phyloP scores from a whole-genome alignment of 108 stramenopile genomes.

The Fistulifera solaris region DNA sequence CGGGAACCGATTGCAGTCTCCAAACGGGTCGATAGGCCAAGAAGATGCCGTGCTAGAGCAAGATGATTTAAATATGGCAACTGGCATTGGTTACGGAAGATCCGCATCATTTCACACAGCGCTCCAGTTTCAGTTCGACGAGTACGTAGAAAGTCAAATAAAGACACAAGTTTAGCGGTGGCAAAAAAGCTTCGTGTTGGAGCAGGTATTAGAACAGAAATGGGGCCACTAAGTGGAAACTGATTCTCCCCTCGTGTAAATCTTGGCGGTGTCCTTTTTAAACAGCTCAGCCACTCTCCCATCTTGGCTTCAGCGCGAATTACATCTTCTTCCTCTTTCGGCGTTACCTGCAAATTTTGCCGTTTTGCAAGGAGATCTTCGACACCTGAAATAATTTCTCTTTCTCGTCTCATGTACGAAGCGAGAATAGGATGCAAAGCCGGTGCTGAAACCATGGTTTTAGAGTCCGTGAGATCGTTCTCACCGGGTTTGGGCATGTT shows the following conservation, averaged over 20 bases:
- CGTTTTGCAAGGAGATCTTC: too few relatives aligned
- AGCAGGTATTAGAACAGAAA: constrained; percentile 22
- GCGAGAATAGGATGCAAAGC: too few relatives aligned
- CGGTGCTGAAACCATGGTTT: too few relatives aligned
- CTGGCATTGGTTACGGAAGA: constrained; percentile 27
- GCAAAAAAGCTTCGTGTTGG: constrained; percentile 23
- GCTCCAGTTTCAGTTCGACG: constrained; percentile 34
- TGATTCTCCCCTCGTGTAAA: constrained; percentile 2
- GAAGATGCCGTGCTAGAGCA: constrained; percentile 27
- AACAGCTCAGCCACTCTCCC: not conserved
- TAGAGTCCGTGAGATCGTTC: too few relatives aligned
- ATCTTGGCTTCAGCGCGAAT: constrained; percentile 1
- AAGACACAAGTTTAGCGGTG: constrained; percentile 15
- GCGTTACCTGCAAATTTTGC: too few relatives aligned
- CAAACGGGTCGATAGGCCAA: constrained; percentile 25
- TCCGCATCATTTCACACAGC: constrained; percentile 20
- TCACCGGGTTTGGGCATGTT: too few relatives aligned
- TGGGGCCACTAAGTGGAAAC: constrained; percentile 29
- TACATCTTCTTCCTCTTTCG: too few relatives aligned
- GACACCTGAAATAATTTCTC: too few relatives aligned
- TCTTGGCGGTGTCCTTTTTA: not conserved
- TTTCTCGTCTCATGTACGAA: too few relatives aligned
- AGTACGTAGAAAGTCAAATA: constrained; percentile 17
- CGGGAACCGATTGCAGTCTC: constrained; percentile 20
- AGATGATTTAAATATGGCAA: constrained; percentile 6